phyloP scores from a whole-genome alignment of 192 early-diverging fungal species.

The Backusella psychrophila region DNA sequence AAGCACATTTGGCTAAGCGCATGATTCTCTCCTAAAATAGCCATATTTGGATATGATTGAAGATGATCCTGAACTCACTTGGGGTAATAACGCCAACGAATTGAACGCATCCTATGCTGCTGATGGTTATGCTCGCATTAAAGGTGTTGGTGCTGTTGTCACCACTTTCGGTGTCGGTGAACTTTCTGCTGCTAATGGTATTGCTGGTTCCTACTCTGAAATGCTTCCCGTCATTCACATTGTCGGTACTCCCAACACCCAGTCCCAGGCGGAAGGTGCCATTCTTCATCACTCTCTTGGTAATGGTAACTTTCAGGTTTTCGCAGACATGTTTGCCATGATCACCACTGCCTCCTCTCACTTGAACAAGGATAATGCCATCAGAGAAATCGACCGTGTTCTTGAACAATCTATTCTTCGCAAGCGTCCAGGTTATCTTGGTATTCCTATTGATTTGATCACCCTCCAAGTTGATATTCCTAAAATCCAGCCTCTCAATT shows the following conservation, averaged over 20 bases:
- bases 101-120: constrained; percentile 43
- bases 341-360: constrained; percentile 41
- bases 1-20: no score
- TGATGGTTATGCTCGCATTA: constrained; percentile 46
- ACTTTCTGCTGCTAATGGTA: constrained; percentile 41
- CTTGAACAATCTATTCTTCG: not conserved
- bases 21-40: constrained; percentile 3
- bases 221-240: constrained; percentile 53
- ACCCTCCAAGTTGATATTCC: constrained; percentile 19
- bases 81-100: constrained; percentile 46
- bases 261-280: constrained; percentile 44
- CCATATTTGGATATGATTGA: constrained; percentile 26
- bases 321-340: constrained; percentile 38
- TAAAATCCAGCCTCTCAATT: constrained; percentile 26
- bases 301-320: constrained; percentile 51
- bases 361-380: constrained; percentile 34
- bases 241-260: constrained; percentile 46
- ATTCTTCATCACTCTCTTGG: constrained; percentile 50
- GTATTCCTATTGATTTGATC: constrained; percentile 43
- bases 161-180: constrained; percentile 53
- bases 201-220: constrained; percentile 47
- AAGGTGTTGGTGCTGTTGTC: constrained; percentile 37
- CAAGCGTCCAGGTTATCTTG: constrained; percentile 35
- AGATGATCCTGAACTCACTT: constrained; percentile 38
- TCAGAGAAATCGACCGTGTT: constrained; percentile 42